Base-by-base conservation (phyloP, 225 moss, liverwort and hornwort species). In the Thuidium tamariscinum region DNA sequence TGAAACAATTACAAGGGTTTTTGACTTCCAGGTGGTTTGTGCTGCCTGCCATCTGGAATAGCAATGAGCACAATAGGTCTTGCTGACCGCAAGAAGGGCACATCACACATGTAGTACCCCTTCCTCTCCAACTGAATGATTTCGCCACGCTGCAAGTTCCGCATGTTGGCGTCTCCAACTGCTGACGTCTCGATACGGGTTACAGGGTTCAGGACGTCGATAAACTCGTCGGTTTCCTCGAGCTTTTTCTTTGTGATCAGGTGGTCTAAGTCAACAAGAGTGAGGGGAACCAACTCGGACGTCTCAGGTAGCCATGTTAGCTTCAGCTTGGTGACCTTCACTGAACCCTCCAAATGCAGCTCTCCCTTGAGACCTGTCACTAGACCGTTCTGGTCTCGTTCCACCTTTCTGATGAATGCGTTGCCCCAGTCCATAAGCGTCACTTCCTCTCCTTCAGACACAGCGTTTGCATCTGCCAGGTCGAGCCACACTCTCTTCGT, bases 391-490 rank as follows among this genome's bases (percentile, higher is more conserved):
- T 74, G 89, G 81, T 93, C 92, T 82, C 92, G 94, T 51, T 95
- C 89, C 29, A 95, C 92, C 41, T 87, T 91, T 65, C 92, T 84
- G 30, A 97, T 94, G 73, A 92, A 92, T 13, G 94, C 94, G 82
- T 97, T 97, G 27, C 97, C 95, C 97, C 95, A 97, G 79, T 97
- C 95, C 95, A 97, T 95, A 10, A 95, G 91, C 42, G 95, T 95
- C 32, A 97, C 92, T 89, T 97, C 97, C 91, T 95, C 94, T 21
- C 94, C 95, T 65, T 92, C 90, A 16, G 93, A 90, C 37, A 97
- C 91, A 55, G 88, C 61, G 5, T 75, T 79, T 34, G 92, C 97
- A 86, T 97, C 97, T 42, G 90, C 95, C 65, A 93, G 91, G 77
- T 95, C 95, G 36, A 97, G 88, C 97, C 97, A 97, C 23, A 95